Percentiles rank a stretch among this genome's conserved stretches.
These are phyloP conservation scores for Vigna nakashimae DNA, from an alignment of 306 rosid species.

Conservation along the genomic window DNA sequence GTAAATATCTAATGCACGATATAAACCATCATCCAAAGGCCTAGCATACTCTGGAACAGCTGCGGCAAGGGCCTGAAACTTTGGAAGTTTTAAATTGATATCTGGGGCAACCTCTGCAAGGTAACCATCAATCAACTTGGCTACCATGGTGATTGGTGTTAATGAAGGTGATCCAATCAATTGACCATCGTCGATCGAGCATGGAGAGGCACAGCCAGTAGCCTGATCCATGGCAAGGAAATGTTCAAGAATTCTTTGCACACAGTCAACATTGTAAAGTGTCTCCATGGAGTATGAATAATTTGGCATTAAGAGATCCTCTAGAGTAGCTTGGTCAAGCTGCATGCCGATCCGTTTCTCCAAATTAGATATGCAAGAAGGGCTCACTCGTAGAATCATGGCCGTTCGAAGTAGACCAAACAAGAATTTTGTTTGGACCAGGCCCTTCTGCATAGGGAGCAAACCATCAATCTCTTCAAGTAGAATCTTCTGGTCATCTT, in stretches of 20 bases:
- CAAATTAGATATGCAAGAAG: conserved; percentile 74
- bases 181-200: conserved; percentile 79
- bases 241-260: conserved; percentile 88
- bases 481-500: conserved; percentile 83
- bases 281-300: conserved; percentile 96
- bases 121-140: conserved; percentile 96
- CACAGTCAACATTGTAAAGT: conserved; percentile 93
- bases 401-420: conserved; percentile 94
- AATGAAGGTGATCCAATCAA: conserved; percentile 92
- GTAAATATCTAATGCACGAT: conserved; percentile 92
- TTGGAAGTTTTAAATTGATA: conserved; percentile 85
- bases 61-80: conserved; percentile 93
- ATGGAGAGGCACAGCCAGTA: conserved; percentile 80
- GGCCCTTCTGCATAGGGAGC: conserved; percentile 85
- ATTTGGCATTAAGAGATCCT: conserved; percentile 96
- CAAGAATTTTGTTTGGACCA: conserved; percentile 75
- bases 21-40: conserved; percentile 96
- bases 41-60: conserved; percentile 96
- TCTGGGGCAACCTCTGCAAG: conserved; percentile 99
- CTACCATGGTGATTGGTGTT: conserved; percentile 92
- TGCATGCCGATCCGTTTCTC: conserved; percentile 93
- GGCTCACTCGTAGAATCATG: conserved; percentile 77
- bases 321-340: conserved; percentile 92
- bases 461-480: conserved; percentile 78
- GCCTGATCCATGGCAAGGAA: conserved; percentile 85